Evolutionary conservation across 2,329 filamentous ascomycete species (phyloP), one percentile per base, ranked within the genome.

Genomic region (Talaromyces funiculosus): DNA sequence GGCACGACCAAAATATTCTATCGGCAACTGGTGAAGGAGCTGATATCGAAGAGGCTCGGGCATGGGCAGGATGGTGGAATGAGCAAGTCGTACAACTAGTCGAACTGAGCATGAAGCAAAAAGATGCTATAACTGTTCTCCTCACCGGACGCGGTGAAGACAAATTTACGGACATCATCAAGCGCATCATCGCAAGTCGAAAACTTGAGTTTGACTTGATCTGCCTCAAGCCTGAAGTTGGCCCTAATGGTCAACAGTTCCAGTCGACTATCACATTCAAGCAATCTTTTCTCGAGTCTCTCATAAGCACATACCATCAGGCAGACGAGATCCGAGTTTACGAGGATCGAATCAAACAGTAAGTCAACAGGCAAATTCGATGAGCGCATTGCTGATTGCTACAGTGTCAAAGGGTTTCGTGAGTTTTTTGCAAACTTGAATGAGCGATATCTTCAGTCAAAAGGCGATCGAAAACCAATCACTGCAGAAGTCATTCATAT

Each of bases 21-120:
- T 86, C 88, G 10, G 87, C 92, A 1, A 96, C 92, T 0, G 94
- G 94, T 57, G 84, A 91, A 61, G 94, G 94, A 16, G 73, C 88
- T 5, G 90, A 90, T 56, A 84, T 84, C 61, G 94, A 97, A 75
- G 92, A 97, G 73, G 80, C 83, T 43, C 86, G 86, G 24, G 92
- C 84, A 9, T 99, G 93, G 93, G 80, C 89, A 61, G 92, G 92
- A 37, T 97, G 90, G 89, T 99, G 94, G 94, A 97, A 97, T 70
- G 93, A 97, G 71, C 86, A 89, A 67, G 87, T 99, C 66, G 85
- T 81, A 59, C 84, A 92, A 67, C 83, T 97, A 31, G 91, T 95
- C 42, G 82, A 84, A 68, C 79, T 97, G 60, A 92, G 88, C 72
- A 90, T 90, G 80, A 78, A 89, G 70, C 90, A 97, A 71, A 89